These are phyloP conservation scores for Tylopilus sp. DNA, from an alignment of 1,284 basidiomycete species.

Conservation along the genomic window DNA sequence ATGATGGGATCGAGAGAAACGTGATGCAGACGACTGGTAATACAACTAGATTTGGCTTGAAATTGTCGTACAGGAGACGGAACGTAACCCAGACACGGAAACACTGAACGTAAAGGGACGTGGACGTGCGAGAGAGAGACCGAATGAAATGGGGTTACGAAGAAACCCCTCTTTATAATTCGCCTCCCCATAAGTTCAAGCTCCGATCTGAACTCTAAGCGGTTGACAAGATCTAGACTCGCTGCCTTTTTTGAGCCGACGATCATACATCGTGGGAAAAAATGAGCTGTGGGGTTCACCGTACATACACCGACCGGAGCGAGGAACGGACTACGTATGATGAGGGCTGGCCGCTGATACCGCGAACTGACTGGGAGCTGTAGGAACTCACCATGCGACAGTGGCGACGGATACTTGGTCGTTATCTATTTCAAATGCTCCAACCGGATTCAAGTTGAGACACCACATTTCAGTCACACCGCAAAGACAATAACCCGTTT, in stretches of 20 bases:
- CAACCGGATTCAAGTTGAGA: not conserved
- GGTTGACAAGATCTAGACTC: conserved; percentile 21
- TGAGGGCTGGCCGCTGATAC: not conserved
- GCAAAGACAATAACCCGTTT: conserved; percentile 8
- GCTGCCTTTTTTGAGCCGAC: conserved; percentile 17
- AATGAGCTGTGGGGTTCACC: not conserved
- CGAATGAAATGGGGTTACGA: conserved; percentile 27
- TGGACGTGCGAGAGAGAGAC: conserved; percentile 40
- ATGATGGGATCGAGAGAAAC: conserved; percentile 34
- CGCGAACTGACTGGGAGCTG: not conserved
- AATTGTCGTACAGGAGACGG: conserved; percentile 39
- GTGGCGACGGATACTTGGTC: not conserved
- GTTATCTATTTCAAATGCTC: conserved; percentile 30
- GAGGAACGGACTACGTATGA: not conserved
- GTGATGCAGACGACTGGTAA: conserved; percentile 32
- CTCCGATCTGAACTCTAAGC: conserved; percentile 44
- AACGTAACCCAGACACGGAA: conserved; percentile 48
- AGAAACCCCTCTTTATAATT: conserved; percentile 49
- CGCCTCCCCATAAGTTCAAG: conserved; percentile 38
- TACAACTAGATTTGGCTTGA: conserved; percentile 38
- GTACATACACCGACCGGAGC: not conserved
- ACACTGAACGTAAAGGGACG: conserved; percentile 44
- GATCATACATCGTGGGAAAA: conserved; percentile 21
- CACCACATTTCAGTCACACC: not conserved
- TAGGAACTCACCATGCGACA: conserved; percentile 10